A percentile compares a stretch with the other conserved stretches of the same genome.
Evolutionary conservation across 2,329 filamentous ascomycete species (phyloP).

Genomic region (Colletotrichum sojae): DNA sequence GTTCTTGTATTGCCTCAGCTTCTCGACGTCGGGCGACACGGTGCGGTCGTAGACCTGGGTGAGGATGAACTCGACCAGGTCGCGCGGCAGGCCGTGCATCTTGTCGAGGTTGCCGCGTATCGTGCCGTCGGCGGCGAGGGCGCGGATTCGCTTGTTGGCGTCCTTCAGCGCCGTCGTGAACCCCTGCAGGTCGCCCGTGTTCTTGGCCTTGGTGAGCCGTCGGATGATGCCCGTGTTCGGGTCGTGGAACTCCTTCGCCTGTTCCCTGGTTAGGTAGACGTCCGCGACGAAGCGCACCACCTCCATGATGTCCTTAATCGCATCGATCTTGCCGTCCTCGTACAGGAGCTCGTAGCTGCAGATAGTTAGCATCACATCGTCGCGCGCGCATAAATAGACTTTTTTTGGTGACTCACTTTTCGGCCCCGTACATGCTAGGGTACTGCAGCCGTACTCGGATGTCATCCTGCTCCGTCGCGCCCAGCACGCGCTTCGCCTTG

Average conservation of each 20-base stretch:
- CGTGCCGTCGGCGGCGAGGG: conserved; percentile 77
- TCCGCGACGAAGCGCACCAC: conserved; percentile 79
- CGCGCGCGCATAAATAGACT: neutral
- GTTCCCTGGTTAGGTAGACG: conserved; percentile 81
- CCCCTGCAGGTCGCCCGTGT: conserved; percentile 73
- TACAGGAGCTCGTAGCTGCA: conserved; percentile 80
- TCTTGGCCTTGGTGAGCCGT: conserved; percentile 81
- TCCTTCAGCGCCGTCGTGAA: conserved; percentile 81
- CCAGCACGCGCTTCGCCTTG: conserved; percentile 37
- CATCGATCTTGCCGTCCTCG: conserved; percentile 84
- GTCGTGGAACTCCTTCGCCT: conserved; percentile 78
- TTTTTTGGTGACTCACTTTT: conserved; percentile 66
- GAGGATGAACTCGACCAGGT: conserved; percentile 84
- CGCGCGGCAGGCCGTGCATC: conserved; percentile 78
- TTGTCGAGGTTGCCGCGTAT: conserved; percentile 80
- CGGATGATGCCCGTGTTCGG: conserved; percentile 82
- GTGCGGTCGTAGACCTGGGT: conserved; percentile 92
- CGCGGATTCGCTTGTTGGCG: conserved; percentile 81
- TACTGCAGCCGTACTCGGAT: conserved; percentile 83
- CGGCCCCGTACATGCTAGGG: conserved; percentile 79
- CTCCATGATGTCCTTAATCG: conserved; percentile 79
- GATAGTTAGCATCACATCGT: conserved; percentile 4
- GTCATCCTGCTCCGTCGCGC: conserved; percentile 57
- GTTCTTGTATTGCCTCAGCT: conserved; percentile 87
- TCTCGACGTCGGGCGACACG: conserved; percentile 89